Evolutionary conservation across 1,284 basidiomycete species (phyloP).

Genomic region (Cystobasidium pallidum): DNA sequence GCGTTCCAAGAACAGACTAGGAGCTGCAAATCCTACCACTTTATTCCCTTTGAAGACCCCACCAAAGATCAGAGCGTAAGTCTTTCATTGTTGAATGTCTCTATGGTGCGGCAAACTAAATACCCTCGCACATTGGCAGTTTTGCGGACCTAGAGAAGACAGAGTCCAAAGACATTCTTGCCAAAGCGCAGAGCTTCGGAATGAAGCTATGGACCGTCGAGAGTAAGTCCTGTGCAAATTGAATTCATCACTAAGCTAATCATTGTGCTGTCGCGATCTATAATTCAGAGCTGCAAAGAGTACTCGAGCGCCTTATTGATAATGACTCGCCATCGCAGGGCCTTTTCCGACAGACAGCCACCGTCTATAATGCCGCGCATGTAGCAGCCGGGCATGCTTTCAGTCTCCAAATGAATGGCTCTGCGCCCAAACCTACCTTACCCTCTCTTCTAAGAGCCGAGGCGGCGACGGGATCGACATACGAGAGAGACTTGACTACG

Average conservation of each 20-base stretch:
- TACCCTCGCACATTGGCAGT: neutral
- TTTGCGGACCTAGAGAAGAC: slow-evolving; percentile 47
- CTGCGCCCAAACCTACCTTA: slow-evolving; percentile 47
- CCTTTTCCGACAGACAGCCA: slow-evolving; percentile 49
- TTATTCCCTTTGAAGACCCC: slow-evolving; percentile 32
- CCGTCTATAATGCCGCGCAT: slow-evolving; percentile 51
- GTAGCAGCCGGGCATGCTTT: slow-evolving; percentile 53
- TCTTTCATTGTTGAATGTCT: too few relatives aligned
- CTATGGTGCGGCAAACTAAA: neutral
- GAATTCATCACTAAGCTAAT: neutral
- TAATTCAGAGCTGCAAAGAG: slow-evolving; percentile 55
- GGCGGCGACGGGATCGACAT: slow-evolving; percentile 76
- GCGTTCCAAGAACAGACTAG: slow-evolving; percentile 13
- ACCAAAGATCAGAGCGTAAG: slow-evolving; percentile 42
- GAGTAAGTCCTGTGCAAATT: slow-evolving; percentile 65
- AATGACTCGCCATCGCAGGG: slow-evolving; percentile 48
- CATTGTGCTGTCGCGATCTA: neutral
- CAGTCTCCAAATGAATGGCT: slow-evolving; percentile 45
- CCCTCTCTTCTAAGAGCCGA: slow-evolving; percentile 77
- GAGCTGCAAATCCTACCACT: slow-evolving; percentile 20
- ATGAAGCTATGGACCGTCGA: slow-evolving; percentile 87
- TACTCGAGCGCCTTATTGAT: slow-evolving; percentile 54
- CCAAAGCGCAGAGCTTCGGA: slow-evolving; percentile 73
- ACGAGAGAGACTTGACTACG: slow-evolving; percentile 87
- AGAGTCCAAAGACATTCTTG: slow-evolving; percentile 65